Conservation (phyloP, 139 green algal genomes). For the Deuterostichococcus epilithicus region DNA sequence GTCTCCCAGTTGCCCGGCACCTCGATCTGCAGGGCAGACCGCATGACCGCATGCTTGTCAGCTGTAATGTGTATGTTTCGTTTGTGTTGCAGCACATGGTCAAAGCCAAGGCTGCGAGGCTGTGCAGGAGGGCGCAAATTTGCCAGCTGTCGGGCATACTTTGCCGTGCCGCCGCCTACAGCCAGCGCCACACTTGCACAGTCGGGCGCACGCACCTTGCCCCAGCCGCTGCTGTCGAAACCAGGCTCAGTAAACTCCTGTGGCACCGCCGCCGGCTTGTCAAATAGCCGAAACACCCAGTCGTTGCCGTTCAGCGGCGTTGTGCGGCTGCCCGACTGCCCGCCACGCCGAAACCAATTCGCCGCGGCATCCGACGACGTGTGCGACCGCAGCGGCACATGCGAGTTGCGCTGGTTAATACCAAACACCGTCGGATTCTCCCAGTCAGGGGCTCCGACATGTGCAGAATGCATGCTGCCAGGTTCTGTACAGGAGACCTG, state of each 20-base stretch:
- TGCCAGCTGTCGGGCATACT: background rate
- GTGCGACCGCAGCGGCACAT: constrained; percentile 61
- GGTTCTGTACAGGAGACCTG: no score
- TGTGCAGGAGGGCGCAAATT: background rate
- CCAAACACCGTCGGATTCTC: constrained; percentile 62
- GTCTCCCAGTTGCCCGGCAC: constrained; percentile 90
- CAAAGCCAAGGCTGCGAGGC: background rate
- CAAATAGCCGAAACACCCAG: constrained; percentile 67
- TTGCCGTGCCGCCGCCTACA: background rate
- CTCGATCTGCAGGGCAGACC: constrained; percentile 54
- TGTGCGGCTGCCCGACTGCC: background rate
- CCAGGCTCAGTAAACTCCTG: constrained; percentile 28
- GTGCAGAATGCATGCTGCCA: background rate
- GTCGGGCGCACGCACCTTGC: constrained; percentile 9
- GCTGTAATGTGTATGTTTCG: background rate
- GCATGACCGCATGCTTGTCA: no score
- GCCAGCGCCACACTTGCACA: background rate
- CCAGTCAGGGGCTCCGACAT: constrained; percentile 44
- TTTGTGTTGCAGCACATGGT: background rate
- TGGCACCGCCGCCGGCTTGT: constrained; percentile 48
- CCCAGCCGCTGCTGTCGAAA: constrained; percentile 49
- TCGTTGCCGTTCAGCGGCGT: constrained; percentile 40
- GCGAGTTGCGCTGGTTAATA: constrained; percentile 59
- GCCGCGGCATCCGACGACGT: constrained; percentile 21
- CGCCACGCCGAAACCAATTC: constrained; percentile 2